Percentiles rank a stretch among this genome's conserved stretches.
Conservation (phyloP, 306 rosid species). For the Dryas alaskensis region DNA sequence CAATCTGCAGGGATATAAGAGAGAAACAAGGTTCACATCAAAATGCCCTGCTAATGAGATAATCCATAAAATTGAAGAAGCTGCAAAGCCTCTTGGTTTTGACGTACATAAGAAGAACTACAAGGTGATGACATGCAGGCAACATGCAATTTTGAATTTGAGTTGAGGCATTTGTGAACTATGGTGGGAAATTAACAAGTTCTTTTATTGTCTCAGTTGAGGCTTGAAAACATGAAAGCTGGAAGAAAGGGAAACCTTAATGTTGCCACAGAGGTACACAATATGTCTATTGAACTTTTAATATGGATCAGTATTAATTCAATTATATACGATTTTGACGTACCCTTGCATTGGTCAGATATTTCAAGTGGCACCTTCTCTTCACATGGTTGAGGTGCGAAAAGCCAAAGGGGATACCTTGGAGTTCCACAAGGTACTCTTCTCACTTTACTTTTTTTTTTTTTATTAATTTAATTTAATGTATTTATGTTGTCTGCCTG, state of each 20-base stretch:
- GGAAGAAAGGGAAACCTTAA: constrained; percentile 98
- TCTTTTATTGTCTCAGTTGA: constrained; percentile 51
- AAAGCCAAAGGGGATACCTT: constrained; percentile 97
- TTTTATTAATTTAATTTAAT: neutral
- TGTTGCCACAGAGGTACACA: constrained; percentile 86
- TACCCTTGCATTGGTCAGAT: constrained; percentile 40
- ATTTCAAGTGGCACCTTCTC: constrained; percentile 97
- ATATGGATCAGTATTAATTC: neutral
- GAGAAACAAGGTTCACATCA: constrained; percentile 97
- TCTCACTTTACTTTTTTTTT: neutral
- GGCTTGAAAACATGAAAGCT: constrained; percentile 88
- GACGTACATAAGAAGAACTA: constrained; percentile 94
- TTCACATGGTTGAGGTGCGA: constrained; percentile 97
- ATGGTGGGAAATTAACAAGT: constrained; percentile 1
- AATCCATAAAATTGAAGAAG: constrained; percentile 87
- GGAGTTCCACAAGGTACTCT: constrained; percentile 89
- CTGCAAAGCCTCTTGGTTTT: constrained; percentile 97
- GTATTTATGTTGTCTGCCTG: neutral
- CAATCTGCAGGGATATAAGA: constrained; percentile 67
- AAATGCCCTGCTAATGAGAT: constrained; percentile 85
- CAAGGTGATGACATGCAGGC: constrained; percentile 54
- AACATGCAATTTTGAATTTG: constrained; percentile 3
- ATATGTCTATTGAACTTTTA: neutral
- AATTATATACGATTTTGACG: neutral
- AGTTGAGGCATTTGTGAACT: neutral